phyloP scores from a whole-genome alignment of 805 yeast species.

The Starmera caribaea region DNA sequence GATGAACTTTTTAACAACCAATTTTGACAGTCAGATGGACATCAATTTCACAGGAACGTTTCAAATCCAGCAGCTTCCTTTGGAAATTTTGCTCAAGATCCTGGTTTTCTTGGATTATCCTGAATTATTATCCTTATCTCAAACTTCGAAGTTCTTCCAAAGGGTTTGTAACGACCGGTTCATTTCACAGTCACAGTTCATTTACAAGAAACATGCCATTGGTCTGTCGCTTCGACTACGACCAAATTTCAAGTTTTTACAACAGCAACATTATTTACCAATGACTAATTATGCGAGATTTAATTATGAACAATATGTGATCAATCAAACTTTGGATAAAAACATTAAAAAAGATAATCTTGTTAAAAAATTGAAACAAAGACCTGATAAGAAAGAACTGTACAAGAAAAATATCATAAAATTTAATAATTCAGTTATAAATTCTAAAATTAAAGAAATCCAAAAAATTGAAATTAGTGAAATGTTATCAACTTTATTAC shows the following conservation, averaged over 20 bases:
- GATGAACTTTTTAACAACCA: constrained; percentile 17
- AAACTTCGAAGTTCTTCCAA: constrained; percentile 11
- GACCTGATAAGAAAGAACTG: constrained; percentile 13
- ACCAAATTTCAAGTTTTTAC: constrained; percentile 7
- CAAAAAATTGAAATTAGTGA: constrained; percentile 9
- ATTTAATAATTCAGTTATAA: constrained; percentile 4
- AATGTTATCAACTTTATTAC: constrained; percentile 7
- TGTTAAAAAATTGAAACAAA: constrained; percentile 9
- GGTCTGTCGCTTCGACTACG: constrained; percentile 11
- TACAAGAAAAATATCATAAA: constrained; percentile 11
- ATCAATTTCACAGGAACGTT: constrained; percentile 8
- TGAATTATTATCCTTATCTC: constrained; percentile 8
- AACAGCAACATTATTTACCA: constrained; percentile 13
- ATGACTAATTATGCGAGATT: constrained; percentile 1
- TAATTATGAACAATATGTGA: constrained; percentile 3
- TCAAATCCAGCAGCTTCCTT: constrained; percentile 14
- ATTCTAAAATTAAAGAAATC: constrained; percentile 5
- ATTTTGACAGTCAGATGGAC: constrained; percentile 8
- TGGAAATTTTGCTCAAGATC: constrained; percentile 14
- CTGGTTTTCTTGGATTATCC: constrained; percentile 16
- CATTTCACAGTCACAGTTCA: constrained; percentile 12
- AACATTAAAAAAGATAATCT: constrained; percentile 12
- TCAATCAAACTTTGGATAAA: constrained; percentile 4
- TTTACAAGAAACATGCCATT: constrained; percentile 10
- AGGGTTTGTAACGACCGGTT: constrained; percentile 12